Evolutionary conservation across 805 yeast genomes (phyloP), one percentile per base, ranked within the genome.

Genomic region (Candida insectalens): DNA sequence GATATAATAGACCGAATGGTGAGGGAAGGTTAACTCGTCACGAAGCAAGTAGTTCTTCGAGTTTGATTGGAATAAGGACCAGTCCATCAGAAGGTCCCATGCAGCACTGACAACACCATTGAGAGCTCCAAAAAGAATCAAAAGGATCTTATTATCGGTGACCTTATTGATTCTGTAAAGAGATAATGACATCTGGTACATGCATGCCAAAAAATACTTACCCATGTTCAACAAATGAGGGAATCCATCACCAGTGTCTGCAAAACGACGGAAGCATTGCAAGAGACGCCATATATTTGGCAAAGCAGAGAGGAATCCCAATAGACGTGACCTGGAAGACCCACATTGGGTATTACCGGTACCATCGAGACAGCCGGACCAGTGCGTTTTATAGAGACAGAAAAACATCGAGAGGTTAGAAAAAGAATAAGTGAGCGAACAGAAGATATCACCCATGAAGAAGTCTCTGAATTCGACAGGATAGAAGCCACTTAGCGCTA

Each of bases 81-180:
- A 92, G 62, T 92, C 98, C 95, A 92, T 85, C 27, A 88, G 62
- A 5, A 92, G 61, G 57, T 92, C 98, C 98, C 98, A 92, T 3
- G 76, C 42, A 0, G 81, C 57, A 22, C 88, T 69, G 49, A 71
- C 71, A 1, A 77, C 33, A 0, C 96, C 74, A 54, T 92, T 88
- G 26, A 84, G 44, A 0, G 71, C 51, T 0, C 94, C 96, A 60
- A 87, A 71, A 0, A 75, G 55, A 14, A 89, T 82, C 49, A 87
- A 82, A 1, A 72, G 62, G 0, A 73, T 74, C 36, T 78, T 64
- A 41, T 65, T 55, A 13, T 49, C 46, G 17, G 54, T 43, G 8
- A 61, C 54, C 0, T 60, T 50, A 26, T 77, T 65, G 33, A 85
- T 81, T 41, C 97, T 71, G 53, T 84, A 88, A 15, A 80, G 59